Evolutionary conservation across 257 asterid species (phyloP), one percentile per base, ranked within the genome.

Genomic region (Perilla frutescens): DNA sequence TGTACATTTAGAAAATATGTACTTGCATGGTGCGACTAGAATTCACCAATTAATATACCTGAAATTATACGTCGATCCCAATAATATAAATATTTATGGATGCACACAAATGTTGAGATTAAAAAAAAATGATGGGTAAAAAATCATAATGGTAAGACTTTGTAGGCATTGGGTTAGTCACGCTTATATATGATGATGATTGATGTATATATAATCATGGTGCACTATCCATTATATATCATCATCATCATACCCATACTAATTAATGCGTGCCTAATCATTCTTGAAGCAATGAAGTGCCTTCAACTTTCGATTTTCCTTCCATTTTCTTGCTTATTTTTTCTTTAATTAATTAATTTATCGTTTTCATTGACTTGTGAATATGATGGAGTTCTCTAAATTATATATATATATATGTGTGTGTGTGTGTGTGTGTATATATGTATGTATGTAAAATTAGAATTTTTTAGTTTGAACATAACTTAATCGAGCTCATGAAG

Each of bases 221-320:
- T 79, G 78, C 86, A 82, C 82, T 64, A 79, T 68, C 62, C 55
- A 41, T 11, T 68, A 20, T 20, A 20, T 20, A 70, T 62, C 75
- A 62, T 76, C 54, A 62, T 70, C 47, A 68, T 76, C 79, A 75
- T 60, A 15, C 50, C 61, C 64, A 72, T 72, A 60, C 66, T 80
- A 76, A 76, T 82, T 80, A 76, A 76, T 82, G 81, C 81, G 66
- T 81, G 62, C 1, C 29, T 62, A 63, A 76, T 75, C 55, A 71
- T 78, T 75, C 39, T 71, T 51, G 68, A 54, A 36, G 11, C 7
- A 14, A 48, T 36, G 10, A 59, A 47, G 3, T 9, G 3, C 7
- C 47, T 47, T 45, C 50, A 11, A 69, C 41, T 45, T 1, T 41
- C 26, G 5, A 70, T 39, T 59, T 57, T 68, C 7, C 49, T 51